Conservation (phyloP, 1,284 basidiomycete genomes). For the Ustilago bromivora region DNA sequence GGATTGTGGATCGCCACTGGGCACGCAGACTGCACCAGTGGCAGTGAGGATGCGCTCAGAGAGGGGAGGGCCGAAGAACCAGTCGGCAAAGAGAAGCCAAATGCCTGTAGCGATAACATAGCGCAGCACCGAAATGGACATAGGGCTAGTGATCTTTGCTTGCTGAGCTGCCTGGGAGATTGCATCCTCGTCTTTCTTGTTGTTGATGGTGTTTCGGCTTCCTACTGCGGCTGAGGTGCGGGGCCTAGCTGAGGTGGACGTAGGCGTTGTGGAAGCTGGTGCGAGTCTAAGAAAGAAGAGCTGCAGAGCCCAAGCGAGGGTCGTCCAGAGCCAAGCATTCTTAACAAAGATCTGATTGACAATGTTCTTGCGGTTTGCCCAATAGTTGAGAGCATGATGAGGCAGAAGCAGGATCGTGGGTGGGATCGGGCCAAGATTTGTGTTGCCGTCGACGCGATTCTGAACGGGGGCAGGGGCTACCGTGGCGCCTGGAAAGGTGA, state of each 20-base stretch:
- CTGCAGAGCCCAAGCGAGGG: slow-evolving; percentile 44
- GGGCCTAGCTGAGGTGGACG: slow-evolving; percentile 1
- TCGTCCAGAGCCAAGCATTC: slow-evolving; percentile 89
- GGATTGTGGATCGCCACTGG: slow-evolving; percentile 12
- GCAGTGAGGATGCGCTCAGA: slow-evolving; percentile 80
- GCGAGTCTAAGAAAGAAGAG: slow-evolving; percentile 36
- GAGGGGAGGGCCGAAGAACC: slow-evolving; percentile 92
- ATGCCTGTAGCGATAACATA: slow-evolving; percentile 33
- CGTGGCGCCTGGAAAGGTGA: slow-evolving; percentile 34
- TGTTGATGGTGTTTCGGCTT: slow-evolving; percentile 1
- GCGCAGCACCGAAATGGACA: slow-evolving; percentile 39
- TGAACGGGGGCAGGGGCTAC: slow-evolving; percentile 21
- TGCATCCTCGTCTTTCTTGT: slow-evolving; percentile 27
- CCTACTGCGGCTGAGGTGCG: slow-evolving; percentile 10
- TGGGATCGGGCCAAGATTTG: slow-evolving; percentile 74
- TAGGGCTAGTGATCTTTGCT: slow-evolving; percentile 39
- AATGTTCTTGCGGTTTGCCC: slow-evolving; percentile 81
- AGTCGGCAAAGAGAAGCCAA: slow-evolving; percentile 74
- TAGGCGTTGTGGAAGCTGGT: not conserved
- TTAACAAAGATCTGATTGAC: slow-evolving; percentile 92
- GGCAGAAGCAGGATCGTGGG: slow-evolving; percentile 74
- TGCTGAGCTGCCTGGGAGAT: not conserved
- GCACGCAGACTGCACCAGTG: slow-evolving; percentile 84
- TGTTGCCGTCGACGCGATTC: slow-evolving; percentile 71
- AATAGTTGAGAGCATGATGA: slow-evolving; percentile 42